Evolutionary conservation across 1,284 basidiomycete species (phyloP), one percentile per base, ranked within the genome.

Genomic region (Trichosporon asahii): DNA sequence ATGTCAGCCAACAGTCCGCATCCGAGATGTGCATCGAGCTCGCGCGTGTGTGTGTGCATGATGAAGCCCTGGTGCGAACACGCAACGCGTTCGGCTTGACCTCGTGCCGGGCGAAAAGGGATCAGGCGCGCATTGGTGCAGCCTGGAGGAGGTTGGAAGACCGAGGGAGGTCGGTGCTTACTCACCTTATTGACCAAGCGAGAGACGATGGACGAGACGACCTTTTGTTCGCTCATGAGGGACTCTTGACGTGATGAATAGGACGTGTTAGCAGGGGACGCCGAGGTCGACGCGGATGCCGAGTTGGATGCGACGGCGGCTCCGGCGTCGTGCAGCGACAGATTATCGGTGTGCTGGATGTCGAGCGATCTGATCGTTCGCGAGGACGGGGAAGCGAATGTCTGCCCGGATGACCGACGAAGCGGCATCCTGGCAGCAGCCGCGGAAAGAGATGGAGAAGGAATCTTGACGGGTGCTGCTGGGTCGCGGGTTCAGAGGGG

Each of bases 181-280:
- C 80, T 68, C 72, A 80, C 80, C 75, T 80, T 81, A 72, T 77
- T 77, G 31, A 82, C 79, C 33, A 82, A 63, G 49, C 80, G 71
- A 6, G 70, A 71, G 8, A 82, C 81, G 3, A 82, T 71, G 1
- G 76, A 71, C 15, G 72, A 66, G 53, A 82, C 73, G 31, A 79
- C 74, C 68, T 78, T 81, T 63, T 76, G 74, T 72, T 82, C 81
- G 61, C 79, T 76, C 15, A 68, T 31, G 44, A 66, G 44, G 21
- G 46, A 49, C 53, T 68, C 73, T 63, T 64, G 67, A 8, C 73
- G 53, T 15, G 73, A 53, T n/a, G 40, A 61, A 33, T 61, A 61
- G 27, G 57, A 61, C 18, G 57, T 18, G 57, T 61, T 61, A 31
- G 29, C 55, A 31, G 55, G 15, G 18, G 57, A 15, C 5, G 57